phyloP scores from a whole-genome alignment of 78 protist genomes.

The Salpingoeca rosetta region DNA sequence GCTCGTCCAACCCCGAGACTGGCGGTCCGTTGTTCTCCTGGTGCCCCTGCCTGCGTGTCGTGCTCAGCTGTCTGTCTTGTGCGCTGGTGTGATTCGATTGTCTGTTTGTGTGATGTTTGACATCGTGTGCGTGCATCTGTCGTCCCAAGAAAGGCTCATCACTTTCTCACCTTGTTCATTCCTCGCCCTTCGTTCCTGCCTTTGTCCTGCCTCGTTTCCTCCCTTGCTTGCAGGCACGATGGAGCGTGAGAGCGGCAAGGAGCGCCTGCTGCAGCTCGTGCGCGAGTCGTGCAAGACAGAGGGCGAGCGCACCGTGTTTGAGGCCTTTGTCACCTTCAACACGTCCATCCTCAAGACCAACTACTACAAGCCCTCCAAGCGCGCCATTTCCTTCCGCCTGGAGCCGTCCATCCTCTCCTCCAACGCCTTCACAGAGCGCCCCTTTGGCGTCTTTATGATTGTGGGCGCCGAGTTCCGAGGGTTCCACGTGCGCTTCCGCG shows the following conservation, averaged over 20 bases:
- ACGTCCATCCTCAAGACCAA: conserved; percentile 50
- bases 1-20: background rate
- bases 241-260: too few species aligned
- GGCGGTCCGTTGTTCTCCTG: background rate
- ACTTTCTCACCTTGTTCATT: too few species aligned
- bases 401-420: conserved; percentile 44
- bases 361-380: conserved; percentile 50
- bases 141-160: too few species aligned
- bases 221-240: too few species aligned
- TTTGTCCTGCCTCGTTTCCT: too few species aligned
- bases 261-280: too few species aligned
- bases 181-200: too few species aligned
- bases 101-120: too few species aligned
- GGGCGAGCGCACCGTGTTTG: background rate
- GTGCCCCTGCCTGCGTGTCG: too few species aligned
- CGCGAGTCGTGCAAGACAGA: background rate
- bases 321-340: conserved; percentile 11
- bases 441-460: conserved; percentile 66
- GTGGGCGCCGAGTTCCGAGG: conserved; percentile 72
- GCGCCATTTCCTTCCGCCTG: conserved; percentile 72
- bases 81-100: too few species aligned
- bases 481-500: conserved; percentile 80
- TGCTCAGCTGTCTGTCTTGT: too few species aligned
- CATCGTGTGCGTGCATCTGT: background rate
- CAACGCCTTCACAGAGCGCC: conserved; percentile 37